Evolutionary conservation across 345 rosid species (phyloP).

Genomic region (Rhizophora mangle): DNA sequence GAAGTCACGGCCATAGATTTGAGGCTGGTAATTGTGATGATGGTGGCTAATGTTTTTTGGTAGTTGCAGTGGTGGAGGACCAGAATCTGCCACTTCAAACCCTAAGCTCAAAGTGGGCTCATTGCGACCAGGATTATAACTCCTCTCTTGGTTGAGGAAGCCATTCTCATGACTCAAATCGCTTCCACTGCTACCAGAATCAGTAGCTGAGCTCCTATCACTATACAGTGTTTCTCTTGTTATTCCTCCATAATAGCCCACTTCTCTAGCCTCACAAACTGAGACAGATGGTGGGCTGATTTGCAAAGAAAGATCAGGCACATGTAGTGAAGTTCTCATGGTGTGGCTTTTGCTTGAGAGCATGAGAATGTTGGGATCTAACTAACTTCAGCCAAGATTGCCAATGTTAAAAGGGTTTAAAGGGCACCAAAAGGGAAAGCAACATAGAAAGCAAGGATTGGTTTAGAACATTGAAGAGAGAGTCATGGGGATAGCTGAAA

Average conservation of each 20-base stretch:
- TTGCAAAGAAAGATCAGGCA: constrained; percentile 88
- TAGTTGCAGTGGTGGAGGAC: constrained; percentile 18
- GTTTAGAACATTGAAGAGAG: constrained; percentile 10
- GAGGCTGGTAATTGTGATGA: constrained; percentile 53
- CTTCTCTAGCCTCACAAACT: constrained; percentile 21
- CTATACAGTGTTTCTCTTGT: constrained; percentile 31
- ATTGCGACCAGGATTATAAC: constrained; percentile 21
- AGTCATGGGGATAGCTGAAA: constrained; percentile 22
- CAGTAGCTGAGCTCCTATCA: constrained; percentile 64
- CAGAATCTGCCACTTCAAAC: constrained; percentile 43
- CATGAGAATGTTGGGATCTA: constrained; percentile 26
- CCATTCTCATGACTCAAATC: constrained; percentile 72
- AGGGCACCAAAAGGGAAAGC: constrained; percentile 25
- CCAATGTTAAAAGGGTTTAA: constrained; percentile 12
- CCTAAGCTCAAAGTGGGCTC: constrained; percentile 67
- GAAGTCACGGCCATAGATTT: constrained; percentile 71
- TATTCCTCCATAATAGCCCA: constrained; percentile 19
- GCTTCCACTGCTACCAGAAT: constrained; percentile 69
- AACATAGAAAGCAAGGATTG: constrained; percentile 12
- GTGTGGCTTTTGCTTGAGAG: constrained; percentile 34
- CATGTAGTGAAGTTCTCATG: constrained; percentile 28
- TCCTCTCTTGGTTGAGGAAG: constrained; percentile 26
- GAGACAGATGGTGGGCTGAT: constrained; percentile 68
- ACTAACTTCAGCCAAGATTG: constrained; percentile 13
- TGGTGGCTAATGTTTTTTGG: constrained; percentile 31